Evolutionary conservation across 257 asterid species (phyloP), one percentile per base, ranked within the genome.

Genomic region (Perilla frutescens): DNA sequence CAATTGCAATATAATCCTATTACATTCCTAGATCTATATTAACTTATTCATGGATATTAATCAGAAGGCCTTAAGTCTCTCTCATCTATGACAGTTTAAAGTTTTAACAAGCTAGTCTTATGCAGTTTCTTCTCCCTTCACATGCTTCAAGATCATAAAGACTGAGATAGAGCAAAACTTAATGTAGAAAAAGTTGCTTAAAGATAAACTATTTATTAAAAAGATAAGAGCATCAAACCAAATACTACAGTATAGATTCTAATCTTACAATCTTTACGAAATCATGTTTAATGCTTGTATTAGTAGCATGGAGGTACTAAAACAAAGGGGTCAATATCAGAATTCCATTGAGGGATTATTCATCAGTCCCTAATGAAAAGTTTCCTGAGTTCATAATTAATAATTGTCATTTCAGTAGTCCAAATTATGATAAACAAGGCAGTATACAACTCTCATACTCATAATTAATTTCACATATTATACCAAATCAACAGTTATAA

Each of bases 81-180:
- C 32, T 48, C 32, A 51, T 49, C 10, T 1, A 36, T 29, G 10
- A 29, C 43, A 29, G 41, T 12, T 56, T 40, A 20, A 41, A 2
- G 10, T 6, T 68, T 13, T 13, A 26, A 70, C 66, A 56, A 15
- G 3, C 63, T 53, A 32, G 64, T 20, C 15, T 13, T 10, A 1
- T 51, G 73, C 45, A 45, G 58, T 44, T 51, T 57, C 49, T 50
- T 40, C 34, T 39, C 34, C 47, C 48, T 54, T 62, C 26, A 55
- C 55, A 56, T 11, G 55, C 66, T 57, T 71, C 41, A 14, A 15
- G 47, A 9, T 7, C 32, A 62, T 73, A 62, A 62, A 40, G 61
- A 73, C 67, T 47, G 14, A 20, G 75, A 68, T 50, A 31, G 59
- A 31, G 44, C 71, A 36, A 51, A 36, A 32, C 70, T 41, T 51